Evolutionary conservation across 108 stramenopile species (phyloP), one percentile per base, ranked within the genome.

Genomic region (Cyclotella choctawhatcheeana): DNA sequence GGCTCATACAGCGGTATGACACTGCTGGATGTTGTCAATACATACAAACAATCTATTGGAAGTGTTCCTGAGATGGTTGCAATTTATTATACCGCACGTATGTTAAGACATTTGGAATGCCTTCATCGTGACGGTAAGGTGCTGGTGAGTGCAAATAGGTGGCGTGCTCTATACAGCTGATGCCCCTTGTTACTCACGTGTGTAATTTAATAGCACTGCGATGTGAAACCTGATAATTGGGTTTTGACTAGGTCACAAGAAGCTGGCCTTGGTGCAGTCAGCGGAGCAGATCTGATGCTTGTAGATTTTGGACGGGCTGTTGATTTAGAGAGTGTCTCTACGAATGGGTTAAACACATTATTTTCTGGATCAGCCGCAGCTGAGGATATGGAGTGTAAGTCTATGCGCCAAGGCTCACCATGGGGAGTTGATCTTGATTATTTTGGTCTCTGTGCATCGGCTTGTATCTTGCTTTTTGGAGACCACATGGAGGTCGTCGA

Each of bases 221-320:
- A 94, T 77, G 79, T 89, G 10, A 94, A 94, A 61, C 88, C 93
- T 1, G 93, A 94, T 50, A 94, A 94, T 61, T 90, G 89, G 81
- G 89, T 94, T 3, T 44, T 93, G 8, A 71, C 78, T 30, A 56
- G 63, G 24, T 76, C 80, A 2, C 64, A 82, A 32, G 60, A 58
- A 22, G 43, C 65, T 24, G 81, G 24, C 12, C 56, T 55, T 56
- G 25, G 69, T 32, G 44, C 68, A 14, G 62, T 89, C 13, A 82
- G 75, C 27, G 80, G 65, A 52, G 68, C 82, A 27, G 87, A 92
- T 56, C 37, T 92, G 45, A 88, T 77, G 81, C 77, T 95, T 2
- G 85, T 92, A 25, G 93, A 94, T 76, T 94, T 94, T 83, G 93
- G 93, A 6, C 67, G 89, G 22, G 86, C 91, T 8, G 58, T 91